Conservation (phyloP, 176 grass and related monocot species). For the Triticum urartu region DNA sequence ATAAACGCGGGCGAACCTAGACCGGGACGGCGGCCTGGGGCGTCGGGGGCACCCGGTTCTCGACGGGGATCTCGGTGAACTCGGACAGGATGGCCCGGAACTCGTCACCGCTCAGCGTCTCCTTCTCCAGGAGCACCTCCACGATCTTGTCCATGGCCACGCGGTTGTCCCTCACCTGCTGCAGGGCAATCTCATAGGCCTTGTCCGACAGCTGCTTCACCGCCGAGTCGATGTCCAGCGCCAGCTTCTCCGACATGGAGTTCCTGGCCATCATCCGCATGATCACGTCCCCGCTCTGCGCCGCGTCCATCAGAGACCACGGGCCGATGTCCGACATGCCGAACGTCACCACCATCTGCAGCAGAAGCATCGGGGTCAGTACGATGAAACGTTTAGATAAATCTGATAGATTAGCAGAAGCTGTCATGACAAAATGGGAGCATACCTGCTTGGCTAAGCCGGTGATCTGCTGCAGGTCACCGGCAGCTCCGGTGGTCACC, state of each 20-base stretch:
- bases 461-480: constrained; percentile 97
- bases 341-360: constrained; percentile 93
- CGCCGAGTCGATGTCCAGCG: constrained; percentile 80
- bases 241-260: constrained; percentile 97
- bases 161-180: constrained; percentile 75
- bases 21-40: constrained; percentile 44
- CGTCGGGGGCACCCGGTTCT: constrained; percentile 82
- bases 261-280: constrained; percentile 99
- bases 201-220: constrained; percentile 79
- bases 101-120: constrained; percentile 77
- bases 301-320: constrained; percentile 92
- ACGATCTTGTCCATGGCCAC: constrained; percentile 97
- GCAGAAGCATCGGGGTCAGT: constrained; percentile 17
- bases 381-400: neutral
- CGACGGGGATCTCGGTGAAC: constrained; percentile 82
- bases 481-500: constrained; percentile 97
- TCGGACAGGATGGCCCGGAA: constrained; percentile 89
- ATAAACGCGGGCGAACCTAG: constrained; percentile 27
- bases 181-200: constrained; percentile 71
- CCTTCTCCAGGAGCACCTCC: constrained; percentile 93
- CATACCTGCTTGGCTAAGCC: constrained; percentile 94
- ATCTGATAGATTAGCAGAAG: neutral
- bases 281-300: constrained; percentile 74
- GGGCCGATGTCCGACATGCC: constrained; percentile 97
- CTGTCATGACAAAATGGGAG: neutral